Conservation (phyloP, 768 basidiomycete genomes). For the Amanita phalloides region DNA sequence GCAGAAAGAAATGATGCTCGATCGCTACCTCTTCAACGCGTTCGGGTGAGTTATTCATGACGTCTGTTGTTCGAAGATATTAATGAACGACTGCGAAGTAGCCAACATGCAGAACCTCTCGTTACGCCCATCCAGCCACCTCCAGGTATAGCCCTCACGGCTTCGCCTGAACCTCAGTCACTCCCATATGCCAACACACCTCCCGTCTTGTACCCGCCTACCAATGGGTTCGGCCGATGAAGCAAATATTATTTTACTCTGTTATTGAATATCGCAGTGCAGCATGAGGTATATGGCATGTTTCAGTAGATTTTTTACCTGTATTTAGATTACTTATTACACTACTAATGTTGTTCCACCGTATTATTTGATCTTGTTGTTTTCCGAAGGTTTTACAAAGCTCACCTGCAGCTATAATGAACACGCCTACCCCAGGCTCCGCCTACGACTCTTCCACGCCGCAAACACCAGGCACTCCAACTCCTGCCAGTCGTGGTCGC, state of each 20-base stretch:
- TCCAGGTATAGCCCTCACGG: conserved; percentile 6
- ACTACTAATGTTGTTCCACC: not conserved
- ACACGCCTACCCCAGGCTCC: conserved; percentile 1
- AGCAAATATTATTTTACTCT: not conserved
- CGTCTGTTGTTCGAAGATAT: not conserved
- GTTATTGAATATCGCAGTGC: not conserved
- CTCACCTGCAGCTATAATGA: not conserved
- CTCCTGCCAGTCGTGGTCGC: conserved; percentile 20
- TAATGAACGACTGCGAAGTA: conserved; percentile 2
- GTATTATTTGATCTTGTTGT: not conserved
- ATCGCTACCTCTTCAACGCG: conserved; percentile 33
- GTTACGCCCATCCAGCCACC: conserved; percentile 12
- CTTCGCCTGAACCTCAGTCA: conserved; percentile 2
- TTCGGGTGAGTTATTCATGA: conserved; percentile 36
- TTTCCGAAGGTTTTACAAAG: not conserved
- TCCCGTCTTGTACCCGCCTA: conserved; percentile 4
- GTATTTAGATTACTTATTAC: not conserved
- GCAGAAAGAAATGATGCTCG: conserved; percentile 52
- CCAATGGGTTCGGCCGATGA: conserved; percentile 3
- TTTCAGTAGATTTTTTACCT: not conserved
- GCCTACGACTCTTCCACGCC: not conserved
- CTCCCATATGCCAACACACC: not conserved
- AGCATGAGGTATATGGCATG: not conserved
- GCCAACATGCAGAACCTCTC: conserved; percentile 16
- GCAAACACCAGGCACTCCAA: conserved; percentile 13